Conservation (phyloP, 331 rosid species). For the Acacia pycnantha region DNA sequence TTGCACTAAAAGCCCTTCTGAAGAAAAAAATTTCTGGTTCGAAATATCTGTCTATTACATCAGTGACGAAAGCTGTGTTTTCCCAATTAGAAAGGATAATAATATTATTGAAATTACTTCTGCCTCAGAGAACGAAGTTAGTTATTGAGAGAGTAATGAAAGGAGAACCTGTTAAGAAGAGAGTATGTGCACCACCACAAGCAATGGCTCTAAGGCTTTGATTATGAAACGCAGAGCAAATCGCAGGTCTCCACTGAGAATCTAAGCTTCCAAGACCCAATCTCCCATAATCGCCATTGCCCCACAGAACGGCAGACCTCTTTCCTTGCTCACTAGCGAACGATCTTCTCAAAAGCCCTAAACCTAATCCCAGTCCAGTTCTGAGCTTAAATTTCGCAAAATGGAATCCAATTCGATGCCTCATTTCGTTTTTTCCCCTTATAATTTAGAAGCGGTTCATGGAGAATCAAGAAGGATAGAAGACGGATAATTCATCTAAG, state of each 20-base stretch:
- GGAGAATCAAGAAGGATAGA: slow-evolving; percentile 1
- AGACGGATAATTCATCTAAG: too few species aligned
- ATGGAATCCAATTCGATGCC: slow-evolving; percentile 31
- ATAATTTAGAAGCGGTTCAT: slow-evolving; percentile 4
- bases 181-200: slow-evolving; percentile 89
- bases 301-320: slow-evolving; percentile 70
- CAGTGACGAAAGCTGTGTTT: neutral
- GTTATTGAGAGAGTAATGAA: neutral
- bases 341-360: slow-evolving; percentile 34
- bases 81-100: neutral
- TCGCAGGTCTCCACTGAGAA: slow-evolving; percentile 68
- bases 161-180: slow-evolving; percentile 63
- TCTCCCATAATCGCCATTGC: slow-evolving; percentile 76
- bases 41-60: neutral
- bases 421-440: slow-evolving; percentile 24
- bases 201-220: slow-evolving; percentile 52
- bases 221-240: slow-evolving; percentile 41
- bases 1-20: neutral
- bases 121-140: neutral
- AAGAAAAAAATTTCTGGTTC: slow-evolving; percentile 5
- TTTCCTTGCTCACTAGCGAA: slow-evolving; percentile 37
- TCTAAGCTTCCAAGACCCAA: slow-evolving; percentile 61
- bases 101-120: neutral
- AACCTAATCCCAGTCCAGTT: neutral
- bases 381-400: slow-evolving; percentile 27